A percentile compares a stretch with the other conserved stretches of the same genome.
Conservation (phyloP, 371 early-diverging fungal genomes). For the Mucor velutinosus region DNA sequence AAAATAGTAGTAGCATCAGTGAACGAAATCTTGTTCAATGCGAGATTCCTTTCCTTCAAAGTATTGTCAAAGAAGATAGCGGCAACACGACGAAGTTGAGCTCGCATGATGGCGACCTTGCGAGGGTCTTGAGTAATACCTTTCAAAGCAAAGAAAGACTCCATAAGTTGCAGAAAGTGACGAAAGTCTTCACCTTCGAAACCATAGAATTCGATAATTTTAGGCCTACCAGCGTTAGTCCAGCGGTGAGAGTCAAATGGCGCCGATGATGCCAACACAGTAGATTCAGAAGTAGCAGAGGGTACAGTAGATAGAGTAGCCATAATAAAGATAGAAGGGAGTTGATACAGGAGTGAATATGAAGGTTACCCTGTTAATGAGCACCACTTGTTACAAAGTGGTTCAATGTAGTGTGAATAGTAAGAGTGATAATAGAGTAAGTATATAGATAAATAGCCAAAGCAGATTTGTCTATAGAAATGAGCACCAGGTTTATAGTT, state of each 20-base stretch:
- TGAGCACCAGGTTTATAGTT: too few species aligned
- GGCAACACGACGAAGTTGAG: conserved; percentile 1
- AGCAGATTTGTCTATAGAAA: too few species aligned
- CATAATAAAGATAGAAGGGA: not conserved
- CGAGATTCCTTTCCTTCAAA: too few species aligned
- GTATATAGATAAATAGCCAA: too few species aligned
- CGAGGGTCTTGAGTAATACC: not conserved
- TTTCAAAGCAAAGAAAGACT: conserved; percentile 8
- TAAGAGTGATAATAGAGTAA: too few species aligned
- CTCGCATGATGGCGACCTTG: not conserved
- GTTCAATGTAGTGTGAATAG: too few species aligned
- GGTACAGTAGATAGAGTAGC: too few species aligned
- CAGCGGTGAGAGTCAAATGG: too few species aligned
- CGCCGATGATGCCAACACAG: too few species aligned
- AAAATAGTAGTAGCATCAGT: conserved; percentile 2
- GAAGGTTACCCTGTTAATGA: conserved; percentile 5
- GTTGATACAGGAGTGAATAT: not conserved
- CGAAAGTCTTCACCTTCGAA: conserved; percentile 20
- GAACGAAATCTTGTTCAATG: not conserved
- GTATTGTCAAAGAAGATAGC: too few species aligned
- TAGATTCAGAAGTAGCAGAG: too few species aligned
- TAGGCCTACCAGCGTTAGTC: too few species aligned
- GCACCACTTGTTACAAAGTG: not conserved
- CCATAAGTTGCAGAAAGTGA: conserved; percentile 2
- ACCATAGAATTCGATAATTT: conserved; percentile 11